phyloP scores from a whole-genome alignment of 2,329 filamentous ascomycete species.

The Cadophora gregata region DNA sequence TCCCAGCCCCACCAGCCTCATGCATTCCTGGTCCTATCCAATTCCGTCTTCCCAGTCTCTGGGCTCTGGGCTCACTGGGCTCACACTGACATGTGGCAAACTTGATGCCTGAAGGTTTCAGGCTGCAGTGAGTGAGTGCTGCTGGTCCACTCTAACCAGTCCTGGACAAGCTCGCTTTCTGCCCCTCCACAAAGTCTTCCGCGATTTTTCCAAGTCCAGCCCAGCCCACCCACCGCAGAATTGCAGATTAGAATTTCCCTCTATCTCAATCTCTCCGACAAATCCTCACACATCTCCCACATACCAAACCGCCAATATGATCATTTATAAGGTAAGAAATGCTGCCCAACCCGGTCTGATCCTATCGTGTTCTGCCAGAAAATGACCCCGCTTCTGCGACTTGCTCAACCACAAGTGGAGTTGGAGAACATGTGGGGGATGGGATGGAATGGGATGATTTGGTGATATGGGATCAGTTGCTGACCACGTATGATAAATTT shows the following conservation, averaged over 20 bases:
- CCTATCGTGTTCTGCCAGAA: neutral
- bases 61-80: neutral
- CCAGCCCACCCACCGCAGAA: conserved; percentile 29
- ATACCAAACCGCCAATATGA: conserved; percentile 63
- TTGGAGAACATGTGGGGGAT: conserved; percentile 15
- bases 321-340: conserved; percentile 70
- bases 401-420: conserved; percentile 4
- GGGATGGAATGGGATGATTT: too few species aligned
- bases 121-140: conserved; percentile 14
- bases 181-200: conserved; percentile 31
- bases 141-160: neutral
- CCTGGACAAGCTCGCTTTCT: conserved; percentile 18
- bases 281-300: conserved; percentile 2
- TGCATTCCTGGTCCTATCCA: too few species aligned
- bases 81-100: conserved; percentile 18
- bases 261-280: conserved; percentile 7
- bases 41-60: neutral
- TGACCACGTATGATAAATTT: conserved; percentile 10
- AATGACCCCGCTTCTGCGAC: conserved; percentile 21
- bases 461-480: conserved; percentile 6
- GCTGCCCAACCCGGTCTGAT: neutral
- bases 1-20: conserved; percentile 3
- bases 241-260: conserved; percentile 18
- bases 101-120: conserved; percentile 11
- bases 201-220: conserved; percentile 32